Evolutionary conservation across 1,284 basidiomycete genomes (phyloP).

Genomic region (Leccinum pallidistipes): DNA sequence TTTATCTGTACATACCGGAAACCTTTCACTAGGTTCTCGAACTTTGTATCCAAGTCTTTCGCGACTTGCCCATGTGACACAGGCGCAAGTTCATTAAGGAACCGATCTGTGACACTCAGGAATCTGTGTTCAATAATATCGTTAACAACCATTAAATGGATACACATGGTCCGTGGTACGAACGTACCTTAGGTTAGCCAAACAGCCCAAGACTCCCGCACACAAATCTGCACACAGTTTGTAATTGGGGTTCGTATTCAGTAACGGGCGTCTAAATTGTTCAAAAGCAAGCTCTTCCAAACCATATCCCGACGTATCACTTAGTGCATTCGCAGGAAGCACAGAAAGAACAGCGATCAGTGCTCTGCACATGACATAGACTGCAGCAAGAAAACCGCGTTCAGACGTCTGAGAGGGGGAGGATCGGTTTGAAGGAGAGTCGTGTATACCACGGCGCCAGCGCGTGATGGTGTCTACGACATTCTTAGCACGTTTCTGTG

Average conservation of each 20-base stretch:
- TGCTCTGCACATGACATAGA: slow-evolving; percentile 87
- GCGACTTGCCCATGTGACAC: slow-evolving; percentile 69
- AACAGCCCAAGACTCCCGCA: slow-evolving; percentile 78
- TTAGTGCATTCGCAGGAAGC: slow-evolving; percentile 73
- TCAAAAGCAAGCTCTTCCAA: slow-evolving; percentile 88
- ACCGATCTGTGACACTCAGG: slow-evolving; percentile 84
- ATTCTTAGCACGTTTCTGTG: slow-evolving; percentile 79
- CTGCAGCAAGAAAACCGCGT: slow-evolving; percentile 78
- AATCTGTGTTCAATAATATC: slow-evolving; percentile 52
- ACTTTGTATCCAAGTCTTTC: slow-evolving; percentile 78
- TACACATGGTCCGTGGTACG: not conserved
- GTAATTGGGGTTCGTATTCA: slow-evolving; percentile 70
- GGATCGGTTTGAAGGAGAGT: slow-evolving; percentile 53
- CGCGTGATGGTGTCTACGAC: slow-evolving; percentile 87
- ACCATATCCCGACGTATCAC: slow-evolving; percentile 73
- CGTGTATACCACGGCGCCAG: slow-evolving; percentile 81
- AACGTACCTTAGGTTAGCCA: slow-evolving; percentile 72
- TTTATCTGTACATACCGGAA: slow-evolving; percentile 80
- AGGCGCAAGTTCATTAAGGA: slow-evolving; percentile 76
- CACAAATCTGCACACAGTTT: slow-evolving; percentile 80
- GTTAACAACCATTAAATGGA: not conserved
- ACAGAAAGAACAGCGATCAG: slow-evolving; percentile 76
- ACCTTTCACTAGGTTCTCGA: slow-evolving; percentile 81
- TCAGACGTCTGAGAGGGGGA: slow-evolving; percentile 48
- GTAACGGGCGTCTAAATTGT: slow-evolving; percentile 71